phyloP scores from a whole-genome alignment of 371 early-diverging fungal species.

The Mortierella sp. region DNA sequence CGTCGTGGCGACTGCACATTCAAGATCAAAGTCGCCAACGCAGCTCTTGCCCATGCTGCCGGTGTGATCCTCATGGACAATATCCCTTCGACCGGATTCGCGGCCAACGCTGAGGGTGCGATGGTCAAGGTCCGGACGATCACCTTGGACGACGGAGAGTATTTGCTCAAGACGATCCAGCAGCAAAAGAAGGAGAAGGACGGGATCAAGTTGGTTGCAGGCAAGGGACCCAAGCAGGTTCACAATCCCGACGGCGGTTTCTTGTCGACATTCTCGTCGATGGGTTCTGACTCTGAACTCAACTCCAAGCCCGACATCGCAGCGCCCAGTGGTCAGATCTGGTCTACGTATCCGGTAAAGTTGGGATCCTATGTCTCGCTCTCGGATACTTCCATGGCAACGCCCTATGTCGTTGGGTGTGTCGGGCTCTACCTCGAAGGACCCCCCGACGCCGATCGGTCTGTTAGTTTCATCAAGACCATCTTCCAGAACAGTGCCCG shows the following conservation, averaged over 20 bases:
- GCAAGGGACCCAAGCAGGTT: conserved; percentile 44
- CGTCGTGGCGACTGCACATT: conserved; percentile 75
- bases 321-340: conserved; percentile 83
- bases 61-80: conserved; percentile 73
- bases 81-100: conserved; percentile 29
- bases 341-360: conserved; percentile 74
- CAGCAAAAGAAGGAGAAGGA: conserved; percentile 22
- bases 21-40: conserved; percentile 64
- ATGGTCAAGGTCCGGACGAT: conserved; percentile 38
- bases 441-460: conserved; percentile 27
- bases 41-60: conserved; percentile 72
- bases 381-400: conserved; percentile 80
- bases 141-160: conserved; percentile 59
- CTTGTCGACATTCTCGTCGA: conserved; percentile 68
- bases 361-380: conserved; percentile 70
- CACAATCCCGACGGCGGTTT: conserved; percentile 62
- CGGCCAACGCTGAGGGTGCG: conserved; percentile 59
- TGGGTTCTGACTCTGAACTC: conserved; percentile 80
- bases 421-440: conserved; percentile 72
- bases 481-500: conserved; percentile 67
- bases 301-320: conserved; percentile 80
- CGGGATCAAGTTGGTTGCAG: conserved; percentile 33
- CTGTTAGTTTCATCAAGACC: conserved; percentile 45
- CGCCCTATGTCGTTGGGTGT: conserved; percentile 79
- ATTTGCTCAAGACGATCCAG: conserved; percentile 30